Base-by-base conservation (phyloP, 2,329 filamentous ascomycete genomes). In the Fusarium ramigenum region DNA sequence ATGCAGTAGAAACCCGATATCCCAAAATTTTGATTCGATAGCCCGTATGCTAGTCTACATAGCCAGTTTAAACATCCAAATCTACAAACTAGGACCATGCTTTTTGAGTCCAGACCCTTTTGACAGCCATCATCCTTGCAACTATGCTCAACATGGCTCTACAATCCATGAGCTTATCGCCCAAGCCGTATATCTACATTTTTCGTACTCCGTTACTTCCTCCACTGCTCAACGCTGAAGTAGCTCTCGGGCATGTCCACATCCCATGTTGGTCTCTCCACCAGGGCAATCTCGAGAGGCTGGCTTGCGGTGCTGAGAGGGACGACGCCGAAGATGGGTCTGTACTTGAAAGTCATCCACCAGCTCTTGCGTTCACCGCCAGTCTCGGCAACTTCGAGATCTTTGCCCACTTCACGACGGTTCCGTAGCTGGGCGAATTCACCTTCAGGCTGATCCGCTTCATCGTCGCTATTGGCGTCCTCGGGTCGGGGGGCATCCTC, bases 311-410 rank as follows among this genome's bases (percentile, higher is more conserved):
- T 76, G 60, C 79, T 80, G 71, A 87, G 82, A 47, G 85, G 84
- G 40, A 90, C 87, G 42, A 91, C 83, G 60, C 95, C 96, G 69
- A 99, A 86, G 76, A 99, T 95, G n/a, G 95, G 93, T 66, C 95
- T 89, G 83, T 98, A 99, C 82, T 97, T 97, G 86, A 93, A 95
- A 9, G 95, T 97, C 80, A 92, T 90, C 94, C 95, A 98, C 84
- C 85, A 88, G 70, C 82, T 83, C 69, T 80, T 82, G 54, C 77
- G 78, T 67, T 78, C 77, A 63, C 74, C 78, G 50, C 72, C 72
- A 57, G 73, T 72, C 47, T 74, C 75, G 36, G 70, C 60, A 43
- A 72, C 69, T 42, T 78, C 74, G 11, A 72, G 42, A 50, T 63
- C 42, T 59, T 70, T 52, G 44, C 63, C 60, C 60, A 72, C 65